Evolutionary conservation across 2,329 filamentous ascomycete species (phyloP).

Genomic region (Fusarium siculi): DNA sequence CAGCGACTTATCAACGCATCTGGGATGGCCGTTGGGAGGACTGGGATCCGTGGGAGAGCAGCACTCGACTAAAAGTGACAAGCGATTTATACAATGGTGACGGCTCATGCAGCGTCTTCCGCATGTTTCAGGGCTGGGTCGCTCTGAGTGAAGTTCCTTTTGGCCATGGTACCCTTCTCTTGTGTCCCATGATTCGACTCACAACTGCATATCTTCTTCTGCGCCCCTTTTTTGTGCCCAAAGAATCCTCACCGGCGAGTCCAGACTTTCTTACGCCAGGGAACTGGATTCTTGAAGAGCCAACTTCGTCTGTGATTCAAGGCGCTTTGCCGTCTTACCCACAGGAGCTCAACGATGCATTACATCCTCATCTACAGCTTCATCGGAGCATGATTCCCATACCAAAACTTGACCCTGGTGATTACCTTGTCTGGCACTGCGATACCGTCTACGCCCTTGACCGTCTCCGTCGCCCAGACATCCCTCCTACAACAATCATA

Average conservation of each 20-base stretch:
- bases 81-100: conserved; percentile 79
- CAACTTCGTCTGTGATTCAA: conserved; percentile 66
- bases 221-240: conserved; percentile 74
- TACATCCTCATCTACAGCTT: conserved; percentile 77
- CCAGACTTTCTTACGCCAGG: conserved; percentile 53
- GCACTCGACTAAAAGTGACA: conserved; percentile 69
- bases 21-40: conserved; percentile 77
- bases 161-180: conserved; percentile 74
- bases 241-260: conserved; percentile 52
- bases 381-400: conserved; percentile 73
- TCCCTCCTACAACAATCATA: conserved; percentile 46
- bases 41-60: conserved; percentile 80
- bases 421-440: conserved; percentile 81
- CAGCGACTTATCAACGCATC: conserved; percentile 72
- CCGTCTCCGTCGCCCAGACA: conserved; percentile 45
- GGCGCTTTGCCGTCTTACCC: conserved; percentile 74
- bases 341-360: conserved; percentile 72
- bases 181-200: conserved; percentile 76
- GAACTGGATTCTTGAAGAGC: conserved; percentile 66
- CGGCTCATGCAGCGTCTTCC: conserved; percentile 77
- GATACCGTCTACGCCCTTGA: conserved; percentile 78
- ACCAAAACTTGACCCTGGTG: conserved; percentile 75
- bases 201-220: conserved; percentile 81
- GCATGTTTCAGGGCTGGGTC: conserved; percentile 84
- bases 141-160: conserved; percentile 72